A percentile compares a stretch with the other conserved stretches of the same genome.
Conservation (phyloP, 164 flowering plant genomes). For the Nelumbo lutea region DNA sequence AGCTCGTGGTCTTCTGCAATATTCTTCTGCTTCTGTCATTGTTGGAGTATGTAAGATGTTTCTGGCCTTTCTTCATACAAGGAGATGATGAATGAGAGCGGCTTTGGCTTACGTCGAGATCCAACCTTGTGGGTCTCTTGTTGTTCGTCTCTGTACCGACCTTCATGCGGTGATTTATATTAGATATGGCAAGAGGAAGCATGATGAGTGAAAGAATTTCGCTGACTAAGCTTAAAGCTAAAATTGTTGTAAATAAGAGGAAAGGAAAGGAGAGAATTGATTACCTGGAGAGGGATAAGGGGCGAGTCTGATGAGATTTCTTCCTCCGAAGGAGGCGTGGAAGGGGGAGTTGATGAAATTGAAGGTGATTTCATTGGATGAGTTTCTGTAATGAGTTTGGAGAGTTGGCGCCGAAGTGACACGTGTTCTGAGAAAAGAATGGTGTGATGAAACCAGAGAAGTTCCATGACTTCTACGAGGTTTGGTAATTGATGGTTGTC, state of each 20-base stretch:
- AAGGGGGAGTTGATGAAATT: conserved; percentile 7
- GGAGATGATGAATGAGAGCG: conserved; percentile 39
- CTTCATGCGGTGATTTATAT: too few relatives aligned
- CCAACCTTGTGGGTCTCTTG: conserved; percentile 23
- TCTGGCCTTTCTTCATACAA: conserved; percentile 13
- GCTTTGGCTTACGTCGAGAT: conserved; percentile 8
- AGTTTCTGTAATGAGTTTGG: neutral
- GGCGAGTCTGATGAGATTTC: conserved; percentile 10
- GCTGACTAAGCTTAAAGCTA: too few relatives aligned
- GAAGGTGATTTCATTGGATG: neutral
- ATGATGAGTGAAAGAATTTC: too few relatives aligned
- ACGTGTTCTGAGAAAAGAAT: conserved; percentile 26
- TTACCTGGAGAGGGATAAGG: conserved; percentile 12
- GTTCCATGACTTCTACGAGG: conserved; percentile 44
- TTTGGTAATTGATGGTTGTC: too few relatives aligned
- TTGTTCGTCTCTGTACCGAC: too few relatives aligned
- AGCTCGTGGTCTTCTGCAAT: conserved; percentile 36
- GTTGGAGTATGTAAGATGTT: neutral
- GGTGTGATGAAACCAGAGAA: conserved; percentile 54
- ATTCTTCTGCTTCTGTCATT: neutral
- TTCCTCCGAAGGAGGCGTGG: conserved; percentile 11
- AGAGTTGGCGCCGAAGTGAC: neutral
- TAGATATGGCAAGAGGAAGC: too few relatives aligned
- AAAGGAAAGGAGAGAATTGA: neutral
- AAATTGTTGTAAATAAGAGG: too few relatives aligned